A percentile compares a stretch with the other conserved stretches of the same genome.
Evolutionary conservation across 2,329 filamentous ascomycete species (phyloP).

Genomic region (Fusarium denticulatum): DNA sequence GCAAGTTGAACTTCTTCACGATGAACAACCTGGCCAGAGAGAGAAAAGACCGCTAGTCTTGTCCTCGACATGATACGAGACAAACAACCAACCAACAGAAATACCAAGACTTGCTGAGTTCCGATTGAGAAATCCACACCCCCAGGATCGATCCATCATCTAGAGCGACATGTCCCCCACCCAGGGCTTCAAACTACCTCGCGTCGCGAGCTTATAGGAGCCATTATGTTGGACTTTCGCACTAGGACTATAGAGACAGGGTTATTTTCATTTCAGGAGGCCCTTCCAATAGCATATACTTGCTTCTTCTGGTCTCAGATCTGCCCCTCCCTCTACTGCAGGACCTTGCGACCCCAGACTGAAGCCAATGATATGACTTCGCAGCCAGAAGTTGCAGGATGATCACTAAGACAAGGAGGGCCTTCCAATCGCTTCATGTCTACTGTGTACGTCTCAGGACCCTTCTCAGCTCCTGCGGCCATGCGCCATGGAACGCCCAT

Average conservation of each 20-base stretch:
- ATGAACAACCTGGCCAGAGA: background rate
- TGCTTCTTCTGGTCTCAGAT: conserved; percentile 18
- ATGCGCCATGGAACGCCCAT: conserved; percentile 15
- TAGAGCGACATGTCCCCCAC: background rate
- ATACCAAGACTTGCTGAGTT: conserved; percentile 18
- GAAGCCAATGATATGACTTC: conserved; percentile 2
- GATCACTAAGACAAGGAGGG: background rate
- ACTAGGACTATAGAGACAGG: background rate
- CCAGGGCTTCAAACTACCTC: background rate
- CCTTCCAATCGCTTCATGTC: background rate
- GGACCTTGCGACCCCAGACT: background rate
- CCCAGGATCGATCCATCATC: conserved; percentile 3
- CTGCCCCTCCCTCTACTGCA: conserved; percentile 2
- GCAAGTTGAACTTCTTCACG: background rate
- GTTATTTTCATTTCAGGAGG: conserved; percentile 18
- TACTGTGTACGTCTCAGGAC: background rate
- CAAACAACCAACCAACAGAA: conserved; percentile 9
- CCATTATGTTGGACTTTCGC: background rate
- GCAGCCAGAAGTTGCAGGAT: background rate
- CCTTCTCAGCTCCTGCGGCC: conserved; percentile 11
- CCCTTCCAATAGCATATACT: background rate
- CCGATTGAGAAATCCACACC: conserved; percentile 3
- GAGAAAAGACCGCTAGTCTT: background rate
- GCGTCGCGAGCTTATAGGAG: conserved; percentile 3
- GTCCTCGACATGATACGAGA: background rate